Percentiles rank a stretch among this genome's conserved stretches.
Evolutionary conservation across 2,329 filamentous ascomycete species (phyloP).

Genomic region (Cytospora paraplurivora): DNA sequence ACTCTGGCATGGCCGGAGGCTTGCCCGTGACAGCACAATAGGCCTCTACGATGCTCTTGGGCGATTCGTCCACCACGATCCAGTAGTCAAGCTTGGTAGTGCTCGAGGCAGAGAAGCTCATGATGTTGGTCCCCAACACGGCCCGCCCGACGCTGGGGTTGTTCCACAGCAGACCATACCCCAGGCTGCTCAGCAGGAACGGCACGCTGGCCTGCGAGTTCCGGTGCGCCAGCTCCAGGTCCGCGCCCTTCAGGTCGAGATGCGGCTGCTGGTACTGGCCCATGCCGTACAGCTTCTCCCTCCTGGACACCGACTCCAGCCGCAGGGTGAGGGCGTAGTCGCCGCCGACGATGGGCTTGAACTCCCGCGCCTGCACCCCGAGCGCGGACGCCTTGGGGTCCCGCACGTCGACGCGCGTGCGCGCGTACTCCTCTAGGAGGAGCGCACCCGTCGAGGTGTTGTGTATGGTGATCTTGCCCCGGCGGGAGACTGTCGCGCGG

Average conservation of each 20-base stretch:
- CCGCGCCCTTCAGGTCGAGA: slow-evolving; percentile 63
- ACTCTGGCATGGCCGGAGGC: slow-evolving; percentile 69
- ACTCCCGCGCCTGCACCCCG: slow-evolving; percentile 59
- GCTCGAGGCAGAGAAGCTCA: slow-evolving; percentile 62
- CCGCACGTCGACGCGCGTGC: slow-evolving; percentile 50
- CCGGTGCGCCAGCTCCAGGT: slow-evolving; percentile 65
- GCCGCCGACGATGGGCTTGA: slow-evolving; percentile 53
- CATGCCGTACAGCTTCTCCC: slow-evolving; percentile 69
- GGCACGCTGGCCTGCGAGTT: slow-evolving; percentile 69
- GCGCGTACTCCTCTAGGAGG: slow-evolving; percentile 56
- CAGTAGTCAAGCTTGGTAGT: slow-evolving; percentile 64
- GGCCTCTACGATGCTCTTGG: slow-evolving; percentile 56
- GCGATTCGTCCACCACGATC: slow-evolving; percentile 60
- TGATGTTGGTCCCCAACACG: slow-evolving; percentile 62
- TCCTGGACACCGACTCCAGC: slow-evolving; percentile 55
- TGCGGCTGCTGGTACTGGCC: slow-evolving; percentile 68
- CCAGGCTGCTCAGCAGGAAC: slow-evolving; percentile 60
- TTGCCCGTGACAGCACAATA: slow-evolving; percentile 60
- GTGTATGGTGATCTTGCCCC: slow-evolving; percentile 53
- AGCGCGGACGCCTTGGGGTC: slow-evolving; percentile 63
- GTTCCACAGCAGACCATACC: slow-evolving; percentile 69
- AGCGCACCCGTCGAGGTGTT: slow-evolving; percentile 44
- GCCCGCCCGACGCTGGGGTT: slow-evolving; percentile 64
- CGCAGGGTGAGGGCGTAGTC: slow-evolving; percentile 60
- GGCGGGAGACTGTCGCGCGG: slow-evolving; percentile 47